A percentile compares a stretch with the other conserved stretches of the same genome.
Conservation (phyloP, 345 rosid genomes). For the Linum trigynum region DNA sequence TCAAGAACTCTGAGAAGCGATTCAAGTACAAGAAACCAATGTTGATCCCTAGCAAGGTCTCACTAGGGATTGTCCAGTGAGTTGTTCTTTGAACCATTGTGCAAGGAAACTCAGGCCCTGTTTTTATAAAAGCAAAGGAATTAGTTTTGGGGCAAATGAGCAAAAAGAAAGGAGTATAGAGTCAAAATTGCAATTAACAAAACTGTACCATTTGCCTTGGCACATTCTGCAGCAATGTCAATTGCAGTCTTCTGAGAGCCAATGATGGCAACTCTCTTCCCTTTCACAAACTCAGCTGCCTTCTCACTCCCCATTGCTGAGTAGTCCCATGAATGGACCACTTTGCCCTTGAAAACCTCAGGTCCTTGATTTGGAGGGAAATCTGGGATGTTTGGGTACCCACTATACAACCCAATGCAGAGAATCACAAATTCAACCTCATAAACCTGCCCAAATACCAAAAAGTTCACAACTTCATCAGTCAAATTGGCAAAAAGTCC, state of each 20-base stretch:
- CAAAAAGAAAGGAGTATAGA: background rate
- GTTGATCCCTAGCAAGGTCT: background rate
- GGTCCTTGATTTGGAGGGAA: slow-evolving; percentile 20
- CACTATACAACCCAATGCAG: slow-evolving; percentile 26
- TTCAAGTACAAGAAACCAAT: slow-evolving; percentile 20
- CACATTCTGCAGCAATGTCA: slow-evolving; percentile 36
- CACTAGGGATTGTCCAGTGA: slow-evolving; percentile 21
- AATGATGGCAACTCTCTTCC: slow-evolving; percentile 22
- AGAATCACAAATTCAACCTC: slow-evolving; percentile 32
- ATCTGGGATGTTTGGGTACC: slow-evolving; percentile 27
- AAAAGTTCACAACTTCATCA: background rate
- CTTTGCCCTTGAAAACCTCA: slow-evolving; percentile 26
- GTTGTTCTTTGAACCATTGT: slow-evolving; percentile 24
- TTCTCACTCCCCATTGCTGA: slow-evolving; percentile 13
- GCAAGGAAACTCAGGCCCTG: slow-evolving; percentile 30
- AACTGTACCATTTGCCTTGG: slow-evolving; percentile 23
- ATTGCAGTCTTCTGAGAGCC: slow-evolving; percentile 29
- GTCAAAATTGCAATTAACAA: background rate
- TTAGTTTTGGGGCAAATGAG: no score
- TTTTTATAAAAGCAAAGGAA: background rate
- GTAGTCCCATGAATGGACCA: slow-evolving; percentile 33
- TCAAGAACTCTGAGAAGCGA: slow-evolving; percentile 15
- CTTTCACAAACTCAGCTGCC: slow-evolving; percentile 20
- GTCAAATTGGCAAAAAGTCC: no score
- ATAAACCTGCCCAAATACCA: slow-evolving; percentile 16